Evolutionary conservation across 2,329 filamentous ascomycete species (phyloP).

Genomic region (Cadophora malorum): DNA sequence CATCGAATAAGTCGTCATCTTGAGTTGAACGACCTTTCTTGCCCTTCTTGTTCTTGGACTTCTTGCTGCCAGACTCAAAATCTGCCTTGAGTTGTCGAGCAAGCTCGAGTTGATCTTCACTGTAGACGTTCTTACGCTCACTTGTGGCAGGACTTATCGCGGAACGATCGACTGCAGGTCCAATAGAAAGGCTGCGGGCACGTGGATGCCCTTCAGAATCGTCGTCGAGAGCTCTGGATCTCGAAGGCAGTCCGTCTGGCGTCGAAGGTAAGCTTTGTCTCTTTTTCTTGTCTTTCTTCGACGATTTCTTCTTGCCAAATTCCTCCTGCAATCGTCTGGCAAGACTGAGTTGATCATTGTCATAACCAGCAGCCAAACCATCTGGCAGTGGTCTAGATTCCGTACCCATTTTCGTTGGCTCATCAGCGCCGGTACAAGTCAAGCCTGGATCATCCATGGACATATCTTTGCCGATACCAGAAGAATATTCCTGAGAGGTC

Average conservation of each 20-base stretch:
- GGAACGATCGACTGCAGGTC: slow-evolving; percentile 27
- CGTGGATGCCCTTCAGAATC: slow-evolving; percentile 30
- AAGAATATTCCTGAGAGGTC: slow-evolving; percentile 10
- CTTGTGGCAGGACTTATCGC: slow-evolving; percentile 21
- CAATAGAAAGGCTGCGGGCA: slow-evolving; percentile 41
- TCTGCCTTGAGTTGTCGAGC: slow-evolving; percentile 41
- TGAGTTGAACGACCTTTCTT: slow-evolving; percentile 28
- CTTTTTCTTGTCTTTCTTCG: slow-evolving; percentile 45
- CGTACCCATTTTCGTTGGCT: slow-evolving; percentile 12
- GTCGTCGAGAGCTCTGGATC: slow-evolving; percentile 37
- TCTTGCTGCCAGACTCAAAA: slow-evolving; percentile 36
- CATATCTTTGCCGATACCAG: slow-evolving; percentile 15
- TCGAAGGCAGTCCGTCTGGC: slow-evolving; percentile 34
- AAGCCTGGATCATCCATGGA: slow-evolving; percentile 18
- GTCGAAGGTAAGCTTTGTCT: slow-evolving; percentile 40
- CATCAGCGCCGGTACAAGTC: slow-evolving; percentile 19
- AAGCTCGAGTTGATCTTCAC: slow-evolving; percentile 41
- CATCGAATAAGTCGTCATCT: slow-evolving; percentile 28
- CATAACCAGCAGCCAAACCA: slow-evolving; percentile 37
- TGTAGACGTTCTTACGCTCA: slow-evolving; percentile 35
- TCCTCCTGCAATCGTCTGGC: slow-evolving; percentile 42
- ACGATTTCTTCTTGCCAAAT: slow-evolving; percentile 39
- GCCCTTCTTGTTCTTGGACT: slow-evolving; percentile 45
- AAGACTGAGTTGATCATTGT: slow-evolving; percentile 40
- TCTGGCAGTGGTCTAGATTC: slow-evolving; percentile 30